A percentile compares a stretch with the other conserved stretches of the same genome.
Conservation (phyloP, 2,329 filamentous ascomycete species). For the Davidsoniella neocaledoniae region DNA sequence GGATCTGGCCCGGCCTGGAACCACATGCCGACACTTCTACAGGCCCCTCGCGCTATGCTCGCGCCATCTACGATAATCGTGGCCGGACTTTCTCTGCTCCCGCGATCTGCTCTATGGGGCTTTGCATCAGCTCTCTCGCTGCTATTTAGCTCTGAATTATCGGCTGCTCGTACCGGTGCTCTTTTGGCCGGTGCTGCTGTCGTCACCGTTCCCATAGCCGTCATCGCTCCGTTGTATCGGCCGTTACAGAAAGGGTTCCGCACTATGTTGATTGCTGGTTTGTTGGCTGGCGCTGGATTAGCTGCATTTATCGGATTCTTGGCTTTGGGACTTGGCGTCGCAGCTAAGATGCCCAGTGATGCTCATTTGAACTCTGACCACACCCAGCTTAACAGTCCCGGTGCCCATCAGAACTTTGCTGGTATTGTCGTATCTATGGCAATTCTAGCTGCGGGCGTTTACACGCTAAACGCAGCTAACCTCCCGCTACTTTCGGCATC, state of each 20-base stretch:
- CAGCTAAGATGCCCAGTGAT: slow-evolving; percentile 8
- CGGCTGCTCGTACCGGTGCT: slow-evolving; percentile 24
- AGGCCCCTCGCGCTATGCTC: slow-evolving; percentile 29
- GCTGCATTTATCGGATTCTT: slow-evolving; percentile 30
- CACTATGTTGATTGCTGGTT: slow-evolving; percentile 22
- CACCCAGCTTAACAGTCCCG: slow-evolving; percentile 18
- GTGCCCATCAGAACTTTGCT: slow-evolving; percentile 20
- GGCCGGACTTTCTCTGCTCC: slow-evolving; percentile 27
- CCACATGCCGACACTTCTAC: slow-evolving; percentile 22
- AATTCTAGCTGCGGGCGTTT: slow-evolving; percentile 27
- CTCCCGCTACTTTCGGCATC: slow-evolving; percentile 29
- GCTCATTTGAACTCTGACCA: slow-evolving; percentile 18
- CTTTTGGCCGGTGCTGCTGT: slow-evolving; percentile 30
- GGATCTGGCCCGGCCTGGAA: slow-evolving; percentile 16
- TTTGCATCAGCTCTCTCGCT: slow-evolving; percentile 28
- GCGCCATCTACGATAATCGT: slow-evolving; percentile 34
- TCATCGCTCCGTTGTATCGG: slow-evolving; percentile 19
- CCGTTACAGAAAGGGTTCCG: slow-evolving; percentile 19
- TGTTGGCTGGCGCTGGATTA: slow-evolving; percentile 25
- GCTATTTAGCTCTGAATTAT: slow-evolving; percentile 29
- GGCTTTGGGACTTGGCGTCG: slow-evolving; percentile 1
- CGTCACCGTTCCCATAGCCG: slow-evolving; percentile 21
- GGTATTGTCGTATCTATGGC: slow-evolving; percentile 30
- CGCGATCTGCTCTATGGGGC: slow-evolving; percentile 31
- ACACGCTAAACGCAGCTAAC: slow-evolving; percentile 25